A percentile compares a stretch with the other conserved stretches of the same genome.
Evolutionary conservation across 257 asterid genomes (phyloP).

Genomic region (Rauvolfia tetraphylla): DNA sequence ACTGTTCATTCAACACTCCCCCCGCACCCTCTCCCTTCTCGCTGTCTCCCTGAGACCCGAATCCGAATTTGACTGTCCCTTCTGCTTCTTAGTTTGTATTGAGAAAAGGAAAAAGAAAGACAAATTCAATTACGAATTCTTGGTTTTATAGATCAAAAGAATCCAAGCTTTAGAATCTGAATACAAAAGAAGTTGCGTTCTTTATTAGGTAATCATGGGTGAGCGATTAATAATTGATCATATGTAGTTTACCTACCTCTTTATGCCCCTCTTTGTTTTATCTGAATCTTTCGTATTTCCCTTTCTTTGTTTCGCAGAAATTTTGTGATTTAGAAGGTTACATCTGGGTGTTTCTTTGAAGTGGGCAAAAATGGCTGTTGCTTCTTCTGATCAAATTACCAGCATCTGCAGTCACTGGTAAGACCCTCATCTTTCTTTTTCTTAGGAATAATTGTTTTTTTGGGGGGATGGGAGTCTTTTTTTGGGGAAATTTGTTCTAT

Average conservation of each 20-base stretch:
- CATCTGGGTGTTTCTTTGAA: constrained; percentile 1
- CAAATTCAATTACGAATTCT: neutral
- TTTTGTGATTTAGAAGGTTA: neutral
- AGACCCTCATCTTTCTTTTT: neutral
- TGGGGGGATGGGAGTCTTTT: neutral
- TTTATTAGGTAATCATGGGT: neutral
- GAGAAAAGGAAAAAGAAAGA: neutral
- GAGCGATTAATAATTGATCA: neutral
- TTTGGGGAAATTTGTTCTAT: constrained; percentile 9
- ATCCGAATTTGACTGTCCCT: neutral
- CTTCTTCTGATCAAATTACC: constrained; percentile 63
- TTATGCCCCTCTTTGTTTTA: constrained; percentile 6
- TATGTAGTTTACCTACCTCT: constrained; percentile 10
- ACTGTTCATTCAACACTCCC: neutral
- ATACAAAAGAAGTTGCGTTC: neutral
- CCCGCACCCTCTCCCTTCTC: neutral
- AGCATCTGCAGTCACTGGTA: constrained; percentile 87
- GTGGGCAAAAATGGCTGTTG: constrained; percentile 50
- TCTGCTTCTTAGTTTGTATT: neutral
- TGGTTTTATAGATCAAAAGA: neutral
- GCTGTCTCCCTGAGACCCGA: neutral
- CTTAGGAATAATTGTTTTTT: too few species aligned
- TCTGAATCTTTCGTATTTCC: neutral
- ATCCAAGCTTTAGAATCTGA: constrained; percentile 6
- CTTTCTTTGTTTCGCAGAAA: neutral